phyloP scores from a whole-genome alignment of 257 asterid species.

The Cruciata laevipes region DNA sequence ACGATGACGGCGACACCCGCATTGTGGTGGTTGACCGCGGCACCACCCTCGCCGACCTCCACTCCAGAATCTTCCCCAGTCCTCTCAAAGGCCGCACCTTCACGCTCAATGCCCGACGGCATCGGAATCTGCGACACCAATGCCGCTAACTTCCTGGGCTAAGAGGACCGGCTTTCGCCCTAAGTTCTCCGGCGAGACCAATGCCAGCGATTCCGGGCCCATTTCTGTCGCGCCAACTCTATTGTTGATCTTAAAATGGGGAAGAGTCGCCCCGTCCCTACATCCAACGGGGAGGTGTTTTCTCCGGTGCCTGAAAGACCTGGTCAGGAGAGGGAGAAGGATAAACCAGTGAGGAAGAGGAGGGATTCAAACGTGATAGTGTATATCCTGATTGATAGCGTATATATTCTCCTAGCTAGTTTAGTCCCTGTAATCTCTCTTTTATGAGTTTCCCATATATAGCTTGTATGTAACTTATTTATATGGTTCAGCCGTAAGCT shows the following conservation, averaged over 20 bases:
- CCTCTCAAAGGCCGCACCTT: constrained; percentile 54
- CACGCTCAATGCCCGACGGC: constrained; percentile 70
- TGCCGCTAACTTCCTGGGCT: constrained; percentile 96
- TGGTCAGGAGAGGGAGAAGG: constrained; percentile 33
- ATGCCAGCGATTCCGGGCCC: constrained; percentile 70
- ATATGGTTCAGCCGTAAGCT: no score
- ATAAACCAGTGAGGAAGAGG: constrained; percentile 66
- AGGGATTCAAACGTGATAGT: constrained; percentile 88
- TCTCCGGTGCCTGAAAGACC: constrained; percentile 19
- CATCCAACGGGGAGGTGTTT: constrained; percentile 51
- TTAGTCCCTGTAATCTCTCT: no score
- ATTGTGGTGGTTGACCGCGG: constrained; percentile 58
- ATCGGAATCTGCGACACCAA: constrained; percentile 51
- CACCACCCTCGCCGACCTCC: constrained; percentile 47
- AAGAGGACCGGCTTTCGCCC: constrained; percentile 92
- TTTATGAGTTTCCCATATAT: no score
- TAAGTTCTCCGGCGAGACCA: constrained; percentile 88
- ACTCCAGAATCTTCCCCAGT: constrained; percentile 48
- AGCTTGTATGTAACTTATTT: no score
- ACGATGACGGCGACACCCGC: constrained; percentile 76
- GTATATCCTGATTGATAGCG: no score
- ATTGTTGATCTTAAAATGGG: constrained; percentile 68
- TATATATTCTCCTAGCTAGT: no score
- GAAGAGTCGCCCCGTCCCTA: constrained; percentile 42
- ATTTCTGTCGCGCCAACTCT: constrained; percentile 33